Base-by-base conservation (phyloP, 306 rosid genomes). In the Pyrus pyrifolia region DNA sequence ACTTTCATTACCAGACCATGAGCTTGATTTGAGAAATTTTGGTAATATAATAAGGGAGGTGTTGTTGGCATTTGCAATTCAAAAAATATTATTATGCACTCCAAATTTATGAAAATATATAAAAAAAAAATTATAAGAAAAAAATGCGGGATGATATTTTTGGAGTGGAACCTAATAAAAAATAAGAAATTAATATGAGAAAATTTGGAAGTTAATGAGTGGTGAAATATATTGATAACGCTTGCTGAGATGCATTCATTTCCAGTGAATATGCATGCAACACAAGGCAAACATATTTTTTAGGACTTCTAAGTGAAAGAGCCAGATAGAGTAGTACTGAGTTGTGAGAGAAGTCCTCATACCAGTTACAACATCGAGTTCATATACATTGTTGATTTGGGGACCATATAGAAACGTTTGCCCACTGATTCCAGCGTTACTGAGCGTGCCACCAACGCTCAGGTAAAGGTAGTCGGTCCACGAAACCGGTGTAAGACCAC, bases 361-460 rank as follows among this genome's bases (percentile, higher is more conserved):
- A 93, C 98, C 98, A 0, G 93, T 95, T 66, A 95, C 35, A 38
- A 96, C 91, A 46, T 92, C 97, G 44, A 96, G 74, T 82, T 91
- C 90, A 79, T 75, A 25, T 68, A 96, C 93, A 77, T 92, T 92
- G 78, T 78, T 84, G 72, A 89, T 87, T 19, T 95, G 98, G 79
- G 98, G 98, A 35, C 98, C 97, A 46, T 81, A 81, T 2, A 84
- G 85, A 64, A 90, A 90, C 18, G 93, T 60, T 61, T 92, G 98
- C n/a, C 98, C 98, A 53, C 98, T 88, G 4, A 95, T 88, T 13
- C 98, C 97, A 17, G 98, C 98, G 59, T 92, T 92, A 21, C 96
- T 92, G 68, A 95, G 89, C 4, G 97, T 95, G 23, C 98, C 98
- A 13, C 96, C 98, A 29, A 90, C 92, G 2, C 88, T 89, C 29